Evolutionary conservation across 495 filamentous ascomycete genomes (phyloP).

Genomic region (Penicillium angulare): DNA sequence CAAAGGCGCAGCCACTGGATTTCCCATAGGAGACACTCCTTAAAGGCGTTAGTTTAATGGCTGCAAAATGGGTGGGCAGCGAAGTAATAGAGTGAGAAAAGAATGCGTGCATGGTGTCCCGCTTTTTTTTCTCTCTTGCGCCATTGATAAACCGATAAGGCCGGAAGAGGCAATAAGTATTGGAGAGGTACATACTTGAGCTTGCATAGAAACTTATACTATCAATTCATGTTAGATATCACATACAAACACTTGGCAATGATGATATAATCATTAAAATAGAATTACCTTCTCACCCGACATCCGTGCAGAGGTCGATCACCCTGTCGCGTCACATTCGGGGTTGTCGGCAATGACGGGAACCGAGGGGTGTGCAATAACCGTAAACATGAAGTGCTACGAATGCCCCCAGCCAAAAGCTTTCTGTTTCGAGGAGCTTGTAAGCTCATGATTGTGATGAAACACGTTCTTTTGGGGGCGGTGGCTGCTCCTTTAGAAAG

Average conservation of each 20-base stretch:
- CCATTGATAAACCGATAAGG: conserved; percentile 21
- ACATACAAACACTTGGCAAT: background rate
- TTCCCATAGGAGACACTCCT: conserved; percentile 8
- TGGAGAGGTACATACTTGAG: conserved; percentile 16
- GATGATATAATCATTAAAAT: background rate
- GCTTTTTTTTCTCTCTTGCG: conserved; percentile 10
- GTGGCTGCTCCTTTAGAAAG: too few species aligned
- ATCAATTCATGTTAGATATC: conserved; percentile 1
- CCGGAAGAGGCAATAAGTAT: conserved; percentile 2
- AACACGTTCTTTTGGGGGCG: too few species aligned
- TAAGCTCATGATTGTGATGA: conserved; percentile 11
- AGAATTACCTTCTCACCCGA: conserved; percentile 11
- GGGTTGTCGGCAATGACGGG: conserved; percentile 5
- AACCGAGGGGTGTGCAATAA: conserved; percentile 6
- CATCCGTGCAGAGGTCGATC: conserved; percentile 7
- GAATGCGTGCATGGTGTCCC: conserved; percentile 4
- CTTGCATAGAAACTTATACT: conserved; percentile 3
- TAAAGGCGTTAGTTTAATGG: conserved; percentile 5
- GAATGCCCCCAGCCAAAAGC: background rate
- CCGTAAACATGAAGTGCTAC: background rate
- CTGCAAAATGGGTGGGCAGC: background rate
- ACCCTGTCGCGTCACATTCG: conserved; percentile 4
- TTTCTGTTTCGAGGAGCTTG: background rate
- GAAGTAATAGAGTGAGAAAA: background rate
- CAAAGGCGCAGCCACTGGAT: conserved; percentile 4